phyloP scores from a whole-genome alignment of 345 rosid genomes.

The Acer campestre region DNA sequence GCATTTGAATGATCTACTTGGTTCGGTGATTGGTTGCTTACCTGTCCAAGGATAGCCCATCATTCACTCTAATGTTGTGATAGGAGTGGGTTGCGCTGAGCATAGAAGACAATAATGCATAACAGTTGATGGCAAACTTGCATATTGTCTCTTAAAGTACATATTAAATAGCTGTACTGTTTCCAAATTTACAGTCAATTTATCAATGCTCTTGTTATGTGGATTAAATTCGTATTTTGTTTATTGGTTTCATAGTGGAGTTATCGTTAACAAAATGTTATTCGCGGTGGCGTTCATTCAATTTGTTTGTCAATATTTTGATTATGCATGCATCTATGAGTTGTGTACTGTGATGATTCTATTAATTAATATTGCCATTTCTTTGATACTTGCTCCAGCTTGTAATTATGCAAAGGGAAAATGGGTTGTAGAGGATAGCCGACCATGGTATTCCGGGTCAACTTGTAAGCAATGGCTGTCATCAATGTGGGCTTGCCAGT shows the following conservation, averaged over 20 bases:
- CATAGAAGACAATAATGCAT: neutral
- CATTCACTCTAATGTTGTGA: neutral
- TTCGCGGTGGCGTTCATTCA: neutral
- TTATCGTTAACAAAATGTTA: neutral
- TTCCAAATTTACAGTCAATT: neutral
- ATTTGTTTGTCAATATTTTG: neutral
- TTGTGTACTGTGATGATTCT: neutral
- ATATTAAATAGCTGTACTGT: neutral
- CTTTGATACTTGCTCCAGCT: slow-evolving; percentile 35
- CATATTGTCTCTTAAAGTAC: neutral
- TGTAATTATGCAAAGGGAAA: slow-evolving; percentile 89
- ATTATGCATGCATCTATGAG: neutral
- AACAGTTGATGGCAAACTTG: neutral
- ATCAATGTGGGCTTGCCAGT: slow-evolving; percentile 89
- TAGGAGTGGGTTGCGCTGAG: neutral
- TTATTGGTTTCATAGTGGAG: slow-evolving; percentile 4
- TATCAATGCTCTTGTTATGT: neutral
- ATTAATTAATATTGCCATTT: slow-evolving; percentile 16
- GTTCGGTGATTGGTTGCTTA: neutral
- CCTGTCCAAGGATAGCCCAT: neutral
- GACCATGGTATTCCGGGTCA: slow-evolving; percentile 79
- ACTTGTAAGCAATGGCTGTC: slow-evolving; percentile 92
- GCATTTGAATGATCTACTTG: neutral
- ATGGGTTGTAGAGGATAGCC: slow-evolving; percentile 79
- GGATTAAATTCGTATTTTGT: neutral